A percentile compares a stretch with the other conserved stretches of the same genome.
Conservation (phyloP, 768 basidiomycete species). For the Russula brevipes region DNA sequence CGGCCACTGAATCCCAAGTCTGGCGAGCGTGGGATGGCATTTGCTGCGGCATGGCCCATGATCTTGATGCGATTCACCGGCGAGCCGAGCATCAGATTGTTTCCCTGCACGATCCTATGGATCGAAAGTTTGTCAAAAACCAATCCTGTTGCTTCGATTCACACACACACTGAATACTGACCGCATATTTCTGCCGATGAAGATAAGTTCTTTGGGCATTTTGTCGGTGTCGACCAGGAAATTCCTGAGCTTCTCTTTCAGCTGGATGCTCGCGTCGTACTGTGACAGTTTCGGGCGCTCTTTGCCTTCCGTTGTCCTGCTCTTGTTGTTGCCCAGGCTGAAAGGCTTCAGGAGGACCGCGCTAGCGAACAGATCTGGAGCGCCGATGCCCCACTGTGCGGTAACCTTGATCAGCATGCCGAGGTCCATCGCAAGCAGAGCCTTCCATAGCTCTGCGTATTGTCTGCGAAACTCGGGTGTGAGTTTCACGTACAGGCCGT, state of each 20-base stretch:
- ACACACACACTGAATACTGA: slow-evolving; percentile 27
- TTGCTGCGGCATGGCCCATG: slow-evolving; percentile 77
- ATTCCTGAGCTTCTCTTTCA: slow-evolving; percentile 61
- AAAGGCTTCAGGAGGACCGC: slow-evolving; percentile 65
- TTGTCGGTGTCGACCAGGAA: slow-evolving; percentile 71
- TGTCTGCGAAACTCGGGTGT: slow-evolving; percentile 62
- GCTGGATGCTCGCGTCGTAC: slow-evolving; percentile 62
- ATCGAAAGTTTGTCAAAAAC: background rate
- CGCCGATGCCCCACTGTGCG: slow-evolving; percentile 59
- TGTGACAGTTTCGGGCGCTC: slow-evolving; percentile 42
- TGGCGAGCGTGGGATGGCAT: slow-evolving; percentile 48
- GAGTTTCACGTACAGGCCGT: slow-evolving; percentile 81
- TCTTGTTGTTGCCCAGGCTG: slow-evolving; percentile 33
- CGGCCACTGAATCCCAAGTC: slow-evolving; percentile 41
- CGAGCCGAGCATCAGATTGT: slow-evolving; percentile 78
- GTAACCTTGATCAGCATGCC: slow-evolving; percentile 47
- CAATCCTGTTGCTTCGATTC: background rate
- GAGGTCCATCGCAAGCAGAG: slow-evolving; percentile 54
- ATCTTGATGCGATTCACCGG: slow-evolving; percentile 90
- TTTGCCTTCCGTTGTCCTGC: slow-evolving; percentile 26
- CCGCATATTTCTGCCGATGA: slow-evolving; percentile 75
- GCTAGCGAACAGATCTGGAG: slow-evolving; percentile 69
- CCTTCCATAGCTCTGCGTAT: slow-evolving; percentile 76
- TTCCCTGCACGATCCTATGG: slow-evolving; percentile 42
- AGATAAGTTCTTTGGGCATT: slow-evolving; percentile 73